Conservation (phyloP, 2,329 filamentous ascomycete genomes). For the Geosmithia morbida region DNA sequence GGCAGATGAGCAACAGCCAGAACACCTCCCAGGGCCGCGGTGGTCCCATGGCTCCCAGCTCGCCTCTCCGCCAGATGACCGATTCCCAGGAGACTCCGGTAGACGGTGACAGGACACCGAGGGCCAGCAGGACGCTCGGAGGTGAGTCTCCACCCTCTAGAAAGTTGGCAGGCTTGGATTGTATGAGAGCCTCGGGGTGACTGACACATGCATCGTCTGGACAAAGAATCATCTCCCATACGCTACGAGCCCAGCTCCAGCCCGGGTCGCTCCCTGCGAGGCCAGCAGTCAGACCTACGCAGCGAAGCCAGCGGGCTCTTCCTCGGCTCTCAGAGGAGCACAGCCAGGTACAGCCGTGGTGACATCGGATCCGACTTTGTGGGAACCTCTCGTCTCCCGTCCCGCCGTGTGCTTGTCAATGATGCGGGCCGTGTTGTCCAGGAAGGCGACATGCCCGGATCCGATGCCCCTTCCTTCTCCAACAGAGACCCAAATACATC, state of each 20-base stretch:
- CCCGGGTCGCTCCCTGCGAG: slow-evolving; percentile 47
- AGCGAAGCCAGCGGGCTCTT: slow-evolving; percentile 84
- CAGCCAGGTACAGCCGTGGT: slow-evolving; percentile 46
- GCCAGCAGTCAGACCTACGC: slow-evolving; percentile 53
- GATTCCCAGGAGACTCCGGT: slow-evolving; percentile 36
- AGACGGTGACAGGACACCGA: slow-evolving; percentile 52
- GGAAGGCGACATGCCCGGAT: slow-evolving; percentile 34
- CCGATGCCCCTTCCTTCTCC: slow-evolving; percentile 45
- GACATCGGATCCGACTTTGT: slow-evolving; percentile 77
- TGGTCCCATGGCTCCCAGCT: slow-evolving; percentile 31
- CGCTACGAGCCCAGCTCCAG: slow-evolving; percentile 85
- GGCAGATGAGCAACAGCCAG: slow-evolving; percentile 43
- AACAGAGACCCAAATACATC: slow-evolving; percentile 71
- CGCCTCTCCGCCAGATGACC: slow-evolving; percentile 43
- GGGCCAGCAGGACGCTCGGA: slow-evolving; percentile 48
- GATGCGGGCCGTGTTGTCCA: slow-evolving; percentile 42
- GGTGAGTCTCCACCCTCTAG: slow-evolving; percentile 30
- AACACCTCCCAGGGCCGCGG: slow-evolving; percentile 21
- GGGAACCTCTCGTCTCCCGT: slow-evolving; percentile 31
- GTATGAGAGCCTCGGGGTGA: neutral
- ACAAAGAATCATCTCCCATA: slow-evolving; percentile 80
- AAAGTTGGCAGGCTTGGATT: neutral
- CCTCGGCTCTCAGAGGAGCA: slow-evolving; percentile 50
- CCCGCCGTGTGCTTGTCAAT: slow-evolving; percentile 42
- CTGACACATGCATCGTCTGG: neutral